Evolutionary conservation across 305 asterid species (phyloP), one percentile per base, ranked within the genome.

Genomic region (Plantago lanceolata): DNA sequence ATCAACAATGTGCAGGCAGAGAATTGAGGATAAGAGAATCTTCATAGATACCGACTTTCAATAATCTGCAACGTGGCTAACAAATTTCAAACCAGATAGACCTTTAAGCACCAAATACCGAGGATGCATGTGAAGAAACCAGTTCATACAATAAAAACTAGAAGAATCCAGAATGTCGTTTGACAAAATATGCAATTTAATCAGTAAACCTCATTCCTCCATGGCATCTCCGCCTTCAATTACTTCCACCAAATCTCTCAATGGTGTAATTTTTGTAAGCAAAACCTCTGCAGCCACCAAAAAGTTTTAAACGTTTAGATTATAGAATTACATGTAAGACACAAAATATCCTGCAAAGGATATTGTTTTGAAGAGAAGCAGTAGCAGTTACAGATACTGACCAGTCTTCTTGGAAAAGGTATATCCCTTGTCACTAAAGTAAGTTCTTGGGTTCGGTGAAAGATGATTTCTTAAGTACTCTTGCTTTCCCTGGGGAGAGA

Each of bases 341-440:
- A 19, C 6, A 4, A 31, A 2, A 15, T 13, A 51, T 19, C 45
- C 45, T 31, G 63, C 49, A 6, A 33, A 35, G 16, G 17, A n/a
- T 31, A 18, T 16, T 18, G 13, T 33, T 19, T 24, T 5, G 16
- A 37, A 51, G 43, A 47, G 37, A 56, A 44, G 49, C 35, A 47
- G 9, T 35, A 55, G 49, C n/a, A 16, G 15, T 54, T 13, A 64
- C 56, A 71, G 59, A 67, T 5, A 71, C 81, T 68, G 17, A 83
- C 90, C 86, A 9, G 85, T 81, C 66, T 78, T 79, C 57, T 83
- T 83, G 21, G 86, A n/a, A 59, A 83, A 83, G 1, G 80, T 44
- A 65, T 78, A 83, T 20, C 84, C 84, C 68, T 70, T 78, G 62
- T 71, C 61, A 44, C 74, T 67, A 57, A 74, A 17, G 35, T 82